These are phyloP conservation scores for Globisporangium rhizosaccharum DNA, from an alignment of 352 stramenopile species.

Conservation along the genomic window DNA sequence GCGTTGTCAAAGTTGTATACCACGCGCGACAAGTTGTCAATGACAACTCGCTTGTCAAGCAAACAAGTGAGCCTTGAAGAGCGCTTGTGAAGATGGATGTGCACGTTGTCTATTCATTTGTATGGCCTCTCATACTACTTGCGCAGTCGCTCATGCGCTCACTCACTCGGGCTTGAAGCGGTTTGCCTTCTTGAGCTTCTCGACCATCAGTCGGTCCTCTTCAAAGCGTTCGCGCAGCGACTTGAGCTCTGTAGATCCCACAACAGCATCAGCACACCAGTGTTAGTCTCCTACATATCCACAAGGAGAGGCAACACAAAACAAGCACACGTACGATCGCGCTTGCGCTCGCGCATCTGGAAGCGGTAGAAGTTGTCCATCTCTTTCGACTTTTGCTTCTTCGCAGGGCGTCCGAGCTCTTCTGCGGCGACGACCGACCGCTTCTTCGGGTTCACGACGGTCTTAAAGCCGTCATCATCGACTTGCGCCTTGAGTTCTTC, in stretches of 20 bases:
- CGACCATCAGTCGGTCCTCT: constrained; percentile 68
- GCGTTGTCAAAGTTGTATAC: too few species aligned
- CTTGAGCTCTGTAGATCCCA: constrained; percentile 57
- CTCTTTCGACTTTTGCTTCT: constrained; percentile 85
- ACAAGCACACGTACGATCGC: constrained; percentile 52
- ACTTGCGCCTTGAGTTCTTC: constrained; percentile 78
- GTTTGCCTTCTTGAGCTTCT: constrained; percentile 81
- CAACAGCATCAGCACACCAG: not conserved
- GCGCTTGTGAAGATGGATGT: not conserved
- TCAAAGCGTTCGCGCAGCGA: constrained; percentile 79
- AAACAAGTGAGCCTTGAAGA: too few species aligned
- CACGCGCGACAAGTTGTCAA: too few species aligned
- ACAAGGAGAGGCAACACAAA: not conserved
- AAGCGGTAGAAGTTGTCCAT: constrained; percentile 83
- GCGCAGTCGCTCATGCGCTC: not conserved
- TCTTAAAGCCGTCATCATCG: constrained; percentile 81
- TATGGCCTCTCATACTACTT: constrained; percentile 10
- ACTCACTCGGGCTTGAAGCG: constrained; percentile 72
- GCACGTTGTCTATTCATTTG: not conserved
- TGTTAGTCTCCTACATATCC: not conserved
- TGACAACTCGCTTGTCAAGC: too few species aligned
- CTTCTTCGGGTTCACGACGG: constrained; percentile 79
- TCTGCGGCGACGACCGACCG: constrained; percentile 40
- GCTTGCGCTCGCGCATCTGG: constrained; percentile 83
- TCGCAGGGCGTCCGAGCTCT: constrained; percentile 43